Conservation (phyloP, 1,284 basidiomycete genomes). For the Cutaneotrichosporon cavernicola region DNA sequence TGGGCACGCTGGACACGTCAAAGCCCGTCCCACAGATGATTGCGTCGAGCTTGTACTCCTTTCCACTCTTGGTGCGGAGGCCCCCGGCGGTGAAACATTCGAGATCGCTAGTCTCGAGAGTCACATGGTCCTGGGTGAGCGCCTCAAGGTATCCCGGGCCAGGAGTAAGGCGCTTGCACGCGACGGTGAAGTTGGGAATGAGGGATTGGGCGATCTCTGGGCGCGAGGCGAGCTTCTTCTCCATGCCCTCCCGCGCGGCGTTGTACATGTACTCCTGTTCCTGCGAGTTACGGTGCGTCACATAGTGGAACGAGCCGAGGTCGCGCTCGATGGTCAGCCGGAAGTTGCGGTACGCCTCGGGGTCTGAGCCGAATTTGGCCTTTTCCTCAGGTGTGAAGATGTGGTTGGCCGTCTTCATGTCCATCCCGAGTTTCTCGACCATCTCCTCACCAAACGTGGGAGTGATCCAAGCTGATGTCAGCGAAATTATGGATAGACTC, state of each 20-base stretch:
- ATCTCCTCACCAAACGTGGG: conserved; percentile 28
- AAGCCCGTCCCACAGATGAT: conserved; percentile 43
- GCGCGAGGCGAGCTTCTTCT: conserved; percentile 20
- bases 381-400: conserved; percentile 34
- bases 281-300: conserved; percentile 25
- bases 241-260: conserved; percentile 26
- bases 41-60: conserved; percentile 35
- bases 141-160: conserved; percentile 49
- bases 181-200: conserved; percentile 31
- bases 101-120: conserved; percentile 29
- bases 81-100: conserved; percentile 32
- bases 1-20: conserved; percentile 36
- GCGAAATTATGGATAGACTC: neutral
- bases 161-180: conserved; percentile 43
- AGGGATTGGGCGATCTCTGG: conserved; percentile 28
- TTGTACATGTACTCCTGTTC: conserved; percentile 28
- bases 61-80: conserved; percentile 23
- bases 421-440: conserved; percentile 17
- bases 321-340: conserved; percentile 28
- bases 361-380: conserved; percentile 20
- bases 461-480: conserved; percentile 33
- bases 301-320: conserved; percentile 15
- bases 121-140: conserved; percentile 36
- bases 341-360: conserved; percentile 32
- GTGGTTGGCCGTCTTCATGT: conserved; percentile 13